Base-by-base conservation (phyloP, 2,329 filamentous ascomycete genomes). In the Colletotrichum sp. region DNA sequence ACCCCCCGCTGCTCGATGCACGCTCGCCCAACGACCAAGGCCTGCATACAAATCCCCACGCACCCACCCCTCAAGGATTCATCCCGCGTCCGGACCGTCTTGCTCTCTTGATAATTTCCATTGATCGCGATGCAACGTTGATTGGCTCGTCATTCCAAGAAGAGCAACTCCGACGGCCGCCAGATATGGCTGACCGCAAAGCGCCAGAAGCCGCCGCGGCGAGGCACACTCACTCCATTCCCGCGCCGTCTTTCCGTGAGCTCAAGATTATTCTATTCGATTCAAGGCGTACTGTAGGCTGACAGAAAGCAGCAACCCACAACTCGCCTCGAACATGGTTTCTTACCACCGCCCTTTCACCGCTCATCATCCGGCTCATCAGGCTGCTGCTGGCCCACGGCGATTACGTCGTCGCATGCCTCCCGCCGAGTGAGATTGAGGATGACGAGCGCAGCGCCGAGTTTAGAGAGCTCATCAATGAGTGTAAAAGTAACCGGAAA, bases 271-370 rank as follows among this genome's bases (percentile, higher is more conserved):
- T 81, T 80, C 82, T 76, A 82, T 81, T 80, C 82, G 81, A 83
- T 80, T 73, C 73, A 77, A 10, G 15, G n/a, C 78, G 72, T 78
- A 80, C 65, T 81, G 75, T 21, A 16, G 21, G 26, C 70, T 68
- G 34, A 75, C 16, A 24, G 75, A 78, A 81, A 73, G 80, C 85
- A 92, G 90, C 92, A 77, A 93, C 91, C 26, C 91, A 93, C 84
- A 93, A 93, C 82, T 93, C 91, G 36, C 96, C 96, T 67, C 93
- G 96, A 81, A 95, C 96, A 81, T 99, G 97, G 97, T 93, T 99
- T 82, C 88, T 99, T 78, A 98, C 96, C 13, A 94, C 95, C 75
- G 95, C 95, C 39, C 91, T 96, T 76, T 96, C 95, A 43, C 95
- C 96, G 15, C 91, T 98, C 78, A 94, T 94, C 70, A 94, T 98